Percentiles rank a stretch among this genome's conserved stretches.
Evolutionary conservation across 805 yeast genomes (phyloP).

Genomic region (Barnettozyma wickerhamii): DNA sequence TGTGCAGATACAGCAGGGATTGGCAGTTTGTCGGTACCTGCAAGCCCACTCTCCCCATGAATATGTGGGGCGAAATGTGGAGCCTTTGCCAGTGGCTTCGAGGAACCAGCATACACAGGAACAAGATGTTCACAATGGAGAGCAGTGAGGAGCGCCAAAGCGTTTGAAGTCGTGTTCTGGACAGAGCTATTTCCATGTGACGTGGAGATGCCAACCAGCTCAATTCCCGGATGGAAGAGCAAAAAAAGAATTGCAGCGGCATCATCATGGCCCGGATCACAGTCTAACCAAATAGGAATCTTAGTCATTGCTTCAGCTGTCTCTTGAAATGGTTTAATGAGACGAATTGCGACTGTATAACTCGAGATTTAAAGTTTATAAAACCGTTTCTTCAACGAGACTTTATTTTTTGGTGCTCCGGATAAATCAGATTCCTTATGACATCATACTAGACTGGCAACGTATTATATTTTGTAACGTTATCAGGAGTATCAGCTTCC

Average conservation of each 20-base stretch:
- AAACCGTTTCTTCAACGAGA: too few relatives aligned
- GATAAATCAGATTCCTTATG: too few relatives aligned
- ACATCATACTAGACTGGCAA: too few relatives aligned
- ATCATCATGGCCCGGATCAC: constrained; percentile 93
- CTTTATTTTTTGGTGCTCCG: too few relatives aligned
- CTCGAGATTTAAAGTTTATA: too few relatives aligned
- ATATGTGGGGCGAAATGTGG: constrained; percentile 55
- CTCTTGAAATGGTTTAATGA: too few relatives aligned
- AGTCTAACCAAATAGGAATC: constrained; percentile 82
- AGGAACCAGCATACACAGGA: constrained; percentile 66
- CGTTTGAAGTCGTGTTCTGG: constrained; percentile 61
- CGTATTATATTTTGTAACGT: too few relatives aligned
- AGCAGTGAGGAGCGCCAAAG: constrained; percentile 63
- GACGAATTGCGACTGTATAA: background rate
- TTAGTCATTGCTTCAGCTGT: too few relatives aligned
- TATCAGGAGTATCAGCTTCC: too few relatives aligned
- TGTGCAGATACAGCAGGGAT: constrained; percentile 32
- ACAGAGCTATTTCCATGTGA: constrained; percentile 39
- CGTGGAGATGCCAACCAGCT: constrained; percentile 30
- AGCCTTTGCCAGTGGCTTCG: constrained; percentile 47
- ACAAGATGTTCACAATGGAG: constrained; percentile 40
- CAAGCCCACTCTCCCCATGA: constrained; percentile 75
- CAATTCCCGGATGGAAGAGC: constrained; percentile 47
- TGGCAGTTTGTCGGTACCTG: constrained; percentile 65
- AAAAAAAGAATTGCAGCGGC: constrained; percentile 69